A percentile compares a stretch with the other conserved stretches of the same genome.
Conservation (phyloP, 176 grass and related monocot genomes). For the Saccharum spontaneum region DNA sequence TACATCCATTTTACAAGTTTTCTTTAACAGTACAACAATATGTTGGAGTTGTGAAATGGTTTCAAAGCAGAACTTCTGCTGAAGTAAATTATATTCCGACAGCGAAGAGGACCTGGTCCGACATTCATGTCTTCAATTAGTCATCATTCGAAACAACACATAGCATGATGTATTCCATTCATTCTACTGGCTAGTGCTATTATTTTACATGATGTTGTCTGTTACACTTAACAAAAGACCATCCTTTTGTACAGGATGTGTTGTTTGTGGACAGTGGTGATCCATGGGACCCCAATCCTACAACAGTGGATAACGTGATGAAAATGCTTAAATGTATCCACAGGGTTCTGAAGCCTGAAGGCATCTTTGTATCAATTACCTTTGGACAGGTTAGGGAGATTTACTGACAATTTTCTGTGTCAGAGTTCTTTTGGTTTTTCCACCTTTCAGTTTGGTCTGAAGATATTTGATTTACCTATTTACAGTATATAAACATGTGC, state of each 20-base stretch:
- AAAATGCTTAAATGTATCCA: constrained; percentile 91
- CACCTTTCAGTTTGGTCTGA: neutral
- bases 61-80: neutral
- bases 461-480: neutral
- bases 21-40: neutral
- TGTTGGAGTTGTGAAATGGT: neutral
- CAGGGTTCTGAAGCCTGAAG: constrained; percentile 77
- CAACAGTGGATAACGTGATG: constrained; percentile 71
- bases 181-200: neutral
- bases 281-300: constrained; percentile 81
- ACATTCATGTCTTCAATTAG: neutral
- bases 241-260: constrained; percentile 69
- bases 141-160: neutral
- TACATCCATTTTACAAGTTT: neutral
- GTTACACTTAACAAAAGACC: neutral
- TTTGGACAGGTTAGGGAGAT: constrained; percentile 80
- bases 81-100: neutral
- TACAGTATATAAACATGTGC: neutral
- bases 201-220: neutral
- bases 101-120: neutral
- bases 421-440: neutral
- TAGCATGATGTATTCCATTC: neutral
- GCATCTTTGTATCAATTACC: constrained; percentile 74
- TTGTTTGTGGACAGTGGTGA: constrained; percentile 94
- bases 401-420: neutral